These are phyloP conservation scores for Cystobasidium pallidum DNA, from an alignment of 1,284 basidiomycete species.

Conservation along the genomic window DNA sequence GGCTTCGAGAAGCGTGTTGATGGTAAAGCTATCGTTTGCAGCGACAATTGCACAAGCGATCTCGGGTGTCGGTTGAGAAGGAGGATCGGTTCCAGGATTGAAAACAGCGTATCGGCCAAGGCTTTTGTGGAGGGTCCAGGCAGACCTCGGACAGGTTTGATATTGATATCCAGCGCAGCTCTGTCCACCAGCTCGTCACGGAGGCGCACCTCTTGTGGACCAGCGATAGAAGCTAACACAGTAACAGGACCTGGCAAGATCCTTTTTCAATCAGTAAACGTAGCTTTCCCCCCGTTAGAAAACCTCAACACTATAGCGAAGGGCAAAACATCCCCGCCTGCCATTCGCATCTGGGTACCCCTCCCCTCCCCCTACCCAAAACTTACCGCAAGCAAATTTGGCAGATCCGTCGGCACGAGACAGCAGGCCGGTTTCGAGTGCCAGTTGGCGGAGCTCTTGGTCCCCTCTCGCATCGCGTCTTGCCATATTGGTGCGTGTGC, in stretches of 20 bases:
- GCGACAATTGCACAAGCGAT: slow-evolving; percentile 67
- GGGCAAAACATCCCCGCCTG: too few relatives aligned
- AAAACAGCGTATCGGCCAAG: slow-evolving; percentile 53
- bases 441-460: slow-evolving; percentile 26
- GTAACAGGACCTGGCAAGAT: slow-evolving; percentile 55
- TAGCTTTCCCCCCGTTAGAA: too few relatives aligned
- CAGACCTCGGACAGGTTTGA: slow-evolving; percentile 60
- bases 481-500: background rate
- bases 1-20: slow-evolving; percentile 63
- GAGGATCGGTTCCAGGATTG: slow-evolving; percentile 58
- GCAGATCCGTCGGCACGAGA: slow-evolving; percentile 51
- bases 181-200: slow-evolving; percentile 61
- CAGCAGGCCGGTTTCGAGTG: slow-evolving; percentile 41
- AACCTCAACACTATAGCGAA: too few relatives aligned
- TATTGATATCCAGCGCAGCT: slow-evolving; percentile 61
- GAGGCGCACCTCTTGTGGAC: slow-evolving; percentile 62
- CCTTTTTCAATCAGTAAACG: background rate
- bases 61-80: slow-evolving; percentile 61
- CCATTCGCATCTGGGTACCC: background rate
- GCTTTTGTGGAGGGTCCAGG: slow-evolving; percentile 58
- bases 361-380: background rate
- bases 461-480: slow-evolving; percentile 11
- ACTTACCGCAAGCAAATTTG: slow-evolving; percentile 50
- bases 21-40: slow-evolving; percentile 63
- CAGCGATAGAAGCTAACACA: slow-evolving; percentile 59